Evolutionary conservation across 768 basidiomycete genomes (phyloP), one percentile per base, ranked within the genome.

Genomic region (Tricholoma bakamatsutake): DNA sequence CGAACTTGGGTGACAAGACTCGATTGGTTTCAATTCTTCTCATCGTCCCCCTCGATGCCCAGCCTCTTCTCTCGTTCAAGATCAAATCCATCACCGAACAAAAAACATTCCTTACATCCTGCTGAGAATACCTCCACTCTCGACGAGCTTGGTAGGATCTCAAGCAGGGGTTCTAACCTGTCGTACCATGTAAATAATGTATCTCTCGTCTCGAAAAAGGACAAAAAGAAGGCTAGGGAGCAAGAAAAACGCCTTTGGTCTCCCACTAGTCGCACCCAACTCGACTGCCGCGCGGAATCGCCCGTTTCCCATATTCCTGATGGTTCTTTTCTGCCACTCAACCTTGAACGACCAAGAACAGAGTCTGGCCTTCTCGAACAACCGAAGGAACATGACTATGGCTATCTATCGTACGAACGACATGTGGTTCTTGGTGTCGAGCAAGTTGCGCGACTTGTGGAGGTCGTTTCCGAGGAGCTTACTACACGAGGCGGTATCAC

Each of bases 361-460:
- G 74, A 74, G 55, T 61, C 71, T 1, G 67, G 71, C 33, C 68
- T 68, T 21, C 55, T 59, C 39, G 75, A 77, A 57, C 70, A 69
- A 50, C 65, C 73, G 13, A 69, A 76, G 49, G 72, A 72, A 47
- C 69, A 69, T 52, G 75, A 77, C 62, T 92, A 91, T 64, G 88
- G 89, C 49, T 90, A 90, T 62, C 77, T 92, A 40, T 84, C 83
- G 4, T 84, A 83, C 68, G 79, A 84, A 54, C 77, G 84, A 31
- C 84, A 91, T 64, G 84, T 91, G 57, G 77, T 90, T 13, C 79
- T 93, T 0, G 86, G 87, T n/a, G 77, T 90, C 13, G 82, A 87
- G 52, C 81, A 90, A 64, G 80, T 88, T 39, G 79, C 80, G 5
- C 78, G 81, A 42, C 82, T 93, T 47, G 85, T 91, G n/a, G 78